Evolutionary conservation across 2,329 filamentous ascomycete genomes (phyloP).

Genomic region (Colletotrichum sp.): DNA sequence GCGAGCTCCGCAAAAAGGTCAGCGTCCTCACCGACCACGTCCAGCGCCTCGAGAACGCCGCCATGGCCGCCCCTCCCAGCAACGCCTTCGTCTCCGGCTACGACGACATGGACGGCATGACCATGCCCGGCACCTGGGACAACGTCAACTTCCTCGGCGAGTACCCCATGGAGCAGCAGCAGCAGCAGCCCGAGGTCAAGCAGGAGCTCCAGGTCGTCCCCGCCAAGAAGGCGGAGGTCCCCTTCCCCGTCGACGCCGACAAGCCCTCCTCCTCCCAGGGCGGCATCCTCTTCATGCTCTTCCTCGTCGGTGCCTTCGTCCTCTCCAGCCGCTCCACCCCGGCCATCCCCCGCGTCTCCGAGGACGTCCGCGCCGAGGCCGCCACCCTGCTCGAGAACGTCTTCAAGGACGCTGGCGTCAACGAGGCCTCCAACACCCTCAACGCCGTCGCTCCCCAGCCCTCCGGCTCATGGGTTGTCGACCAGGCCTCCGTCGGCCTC

Average conservation of each 20-base stretch:
- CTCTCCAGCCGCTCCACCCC: conserved; percentile 82
- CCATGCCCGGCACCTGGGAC: conserved; percentile 84
- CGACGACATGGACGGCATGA: conserved; percentile 82
- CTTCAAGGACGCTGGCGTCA: conserved; percentile 78
- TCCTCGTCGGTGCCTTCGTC: conserved; percentile 95
- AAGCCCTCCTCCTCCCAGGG: conserved; percentile 74
- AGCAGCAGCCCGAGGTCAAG: conserved; percentile 56
- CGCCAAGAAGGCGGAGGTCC: conserved; percentile 57
- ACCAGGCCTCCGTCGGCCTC: conserved; percentile 43
- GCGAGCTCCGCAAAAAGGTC: conserved; percentile 91
- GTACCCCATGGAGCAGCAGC: conserved; percentile 59
- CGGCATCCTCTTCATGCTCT: conserved; percentile 89
- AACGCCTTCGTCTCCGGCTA: conserved; percentile 74
- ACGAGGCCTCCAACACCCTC: conserved; percentile 47
- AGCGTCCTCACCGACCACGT: conserved; percentile 78
- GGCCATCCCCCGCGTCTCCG: conserved; percentile 77
- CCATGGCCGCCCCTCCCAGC: conserved; percentile 46
- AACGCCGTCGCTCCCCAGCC: conserved; percentile 56
- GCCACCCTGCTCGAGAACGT: conserved; percentile 80
- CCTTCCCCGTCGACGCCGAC: conserved; percentile 55
- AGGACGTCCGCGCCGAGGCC: conserved; percentile 80
- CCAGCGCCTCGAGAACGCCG: conserved; percentile 71
- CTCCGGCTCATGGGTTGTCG: conserved; percentile 52
- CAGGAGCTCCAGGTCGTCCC: conserved; percentile 60
- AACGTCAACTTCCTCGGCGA: conserved; percentile 79